These are phyloP conservation scores for Cylindrotheca closterium DNA, from an alignment of 108 stramenopile species.

Conservation along the genomic window DNA sequence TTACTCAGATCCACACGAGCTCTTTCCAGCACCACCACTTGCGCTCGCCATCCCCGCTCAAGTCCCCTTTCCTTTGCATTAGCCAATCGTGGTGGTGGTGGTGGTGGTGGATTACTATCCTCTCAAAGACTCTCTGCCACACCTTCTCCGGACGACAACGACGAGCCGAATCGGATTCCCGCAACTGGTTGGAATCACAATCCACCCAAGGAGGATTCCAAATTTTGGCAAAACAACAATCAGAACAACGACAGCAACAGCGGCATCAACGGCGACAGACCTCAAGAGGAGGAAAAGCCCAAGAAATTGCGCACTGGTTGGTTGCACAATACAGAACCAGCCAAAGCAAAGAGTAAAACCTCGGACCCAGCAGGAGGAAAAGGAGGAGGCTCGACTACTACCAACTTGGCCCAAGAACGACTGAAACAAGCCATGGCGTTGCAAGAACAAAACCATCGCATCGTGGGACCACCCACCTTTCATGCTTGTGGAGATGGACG, in stretches of 20 bases:
- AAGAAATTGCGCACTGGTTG: constrained; percentile 68
- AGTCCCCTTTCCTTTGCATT: too few relatives aligned
- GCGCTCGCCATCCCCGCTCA: too few relatives aligned
- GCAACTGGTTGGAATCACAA: constrained; percentile 65
- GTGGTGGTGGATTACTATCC: too few relatives aligned
- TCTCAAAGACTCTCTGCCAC: too few relatives aligned
- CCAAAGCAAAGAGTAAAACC: constrained; percentile 7
- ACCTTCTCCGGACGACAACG: too few relatives aligned
- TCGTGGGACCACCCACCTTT: constrained; percentile 63
- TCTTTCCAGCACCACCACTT: too few relatives aligned
- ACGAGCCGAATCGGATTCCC: constrained; percentile 20
- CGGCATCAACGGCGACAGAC: background rate
- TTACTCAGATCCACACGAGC: too few relatives aligned
- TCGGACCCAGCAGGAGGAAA: background rate
- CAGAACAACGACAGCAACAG: constrained; percentile 3
- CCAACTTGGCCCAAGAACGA: constrained; percentile 37
- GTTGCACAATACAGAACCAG: constrained; percentile 74
- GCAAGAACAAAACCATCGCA: constrained; percentile 74
- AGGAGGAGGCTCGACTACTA: constrained; percentile 13
- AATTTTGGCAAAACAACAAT: constrained; percentile 27
- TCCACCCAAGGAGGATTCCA: constrained; percentile 28
- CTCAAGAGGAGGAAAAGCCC: constrained; percentile 5
- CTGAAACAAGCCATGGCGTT: constrained; percentile 63
- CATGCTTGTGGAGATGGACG: constrained; percentile 60
- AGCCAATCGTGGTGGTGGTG: too few relatives aligned